Evolutionary conservation across 78 protist species (phyloP).

Genomic region (Diacronema lutheri): DNA sequence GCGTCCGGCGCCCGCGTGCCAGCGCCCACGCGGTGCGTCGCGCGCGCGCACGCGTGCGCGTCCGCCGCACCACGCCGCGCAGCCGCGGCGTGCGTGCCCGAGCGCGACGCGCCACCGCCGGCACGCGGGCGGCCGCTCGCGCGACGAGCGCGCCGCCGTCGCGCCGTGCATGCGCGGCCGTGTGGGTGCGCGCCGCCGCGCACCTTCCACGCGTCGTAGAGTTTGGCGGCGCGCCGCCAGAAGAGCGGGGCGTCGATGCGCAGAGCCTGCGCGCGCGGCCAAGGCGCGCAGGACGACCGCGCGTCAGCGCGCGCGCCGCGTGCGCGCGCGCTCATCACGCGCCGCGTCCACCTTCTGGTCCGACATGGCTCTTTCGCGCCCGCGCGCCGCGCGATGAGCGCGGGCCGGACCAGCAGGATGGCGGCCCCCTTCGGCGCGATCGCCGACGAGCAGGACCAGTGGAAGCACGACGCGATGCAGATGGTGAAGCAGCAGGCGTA

Average conservation of each 20-base stretch:
- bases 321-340: no score
- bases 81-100: neutral
- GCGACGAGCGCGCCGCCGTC: neutral
- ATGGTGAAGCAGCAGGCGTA: conserved; percentile 73
- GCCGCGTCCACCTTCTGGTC: no score
- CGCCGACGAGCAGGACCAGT: no score
- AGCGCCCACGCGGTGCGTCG: no score
- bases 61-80: neutral
- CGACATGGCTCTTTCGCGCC: no score
- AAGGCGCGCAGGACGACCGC: no score
- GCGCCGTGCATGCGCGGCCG: neutral
- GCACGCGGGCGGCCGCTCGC: neutral
- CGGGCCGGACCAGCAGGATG: no score
- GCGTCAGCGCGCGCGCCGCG: no score
- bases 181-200: neutral
- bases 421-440: no score
- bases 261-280: neutral
- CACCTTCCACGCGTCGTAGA: neutral
- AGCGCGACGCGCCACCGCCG: neutral
- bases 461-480: conserved; percentile 40
- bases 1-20: no score
- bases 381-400: no score
- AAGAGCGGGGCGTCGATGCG: neutral
- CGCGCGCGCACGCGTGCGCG: no score
- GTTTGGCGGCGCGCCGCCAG: neutral